Evolutionary conservation across 2,329 filamentous ascomycete species (phyloP).

Genomic region (Malbranchea cinnamomea): DNA sequence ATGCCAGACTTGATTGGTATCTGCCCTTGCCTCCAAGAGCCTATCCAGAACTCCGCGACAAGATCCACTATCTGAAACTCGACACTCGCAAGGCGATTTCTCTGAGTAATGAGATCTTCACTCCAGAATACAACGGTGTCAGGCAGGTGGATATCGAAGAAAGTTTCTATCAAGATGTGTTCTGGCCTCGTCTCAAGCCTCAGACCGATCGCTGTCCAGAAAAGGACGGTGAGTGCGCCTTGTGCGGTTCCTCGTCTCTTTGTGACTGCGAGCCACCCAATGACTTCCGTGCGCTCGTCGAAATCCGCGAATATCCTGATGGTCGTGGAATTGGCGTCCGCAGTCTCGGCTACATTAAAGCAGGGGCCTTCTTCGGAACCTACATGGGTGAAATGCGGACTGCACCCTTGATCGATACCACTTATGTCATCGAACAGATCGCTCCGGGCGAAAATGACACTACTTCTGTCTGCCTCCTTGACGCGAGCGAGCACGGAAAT

Average conservation of each 20-base stretch:
- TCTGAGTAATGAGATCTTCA: neutral
- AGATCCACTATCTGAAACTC: neutral
- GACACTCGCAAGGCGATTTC: neutral
- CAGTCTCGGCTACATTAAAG: constrained; percentile 14
- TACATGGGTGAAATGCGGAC: constrained; percentile 14
- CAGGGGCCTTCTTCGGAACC: constrained; percentile 14
- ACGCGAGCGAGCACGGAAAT: constrained; percentile 15
- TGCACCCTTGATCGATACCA: constrained; percentile 2
- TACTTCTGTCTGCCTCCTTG: too few species aligned
- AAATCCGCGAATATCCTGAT: constrained; percentile 16
- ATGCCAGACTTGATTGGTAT: neutral
- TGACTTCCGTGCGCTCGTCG: constrained; percentile 13
- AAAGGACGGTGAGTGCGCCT: constrained; percentile 10
- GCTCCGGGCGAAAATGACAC: constrained; percentile 2
- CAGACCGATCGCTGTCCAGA: neutral
- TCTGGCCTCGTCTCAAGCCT: too few species aligned
- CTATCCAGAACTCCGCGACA: neutral
- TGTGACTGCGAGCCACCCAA: constrained; percentile 14
- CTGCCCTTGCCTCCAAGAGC: neutral
- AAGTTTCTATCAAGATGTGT: neutral
- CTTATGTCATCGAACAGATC: constrained; percentile 11
- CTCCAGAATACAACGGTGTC: neutral
- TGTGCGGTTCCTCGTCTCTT: constrained; percentile 8
- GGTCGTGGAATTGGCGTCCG: constrained; percentile 19
- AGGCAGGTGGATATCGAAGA: neutral